phyloP scores from a whole-genome alignment of 768 basidiomycete genomes.

The Tylopilus rubrobrunneus region DNA sequence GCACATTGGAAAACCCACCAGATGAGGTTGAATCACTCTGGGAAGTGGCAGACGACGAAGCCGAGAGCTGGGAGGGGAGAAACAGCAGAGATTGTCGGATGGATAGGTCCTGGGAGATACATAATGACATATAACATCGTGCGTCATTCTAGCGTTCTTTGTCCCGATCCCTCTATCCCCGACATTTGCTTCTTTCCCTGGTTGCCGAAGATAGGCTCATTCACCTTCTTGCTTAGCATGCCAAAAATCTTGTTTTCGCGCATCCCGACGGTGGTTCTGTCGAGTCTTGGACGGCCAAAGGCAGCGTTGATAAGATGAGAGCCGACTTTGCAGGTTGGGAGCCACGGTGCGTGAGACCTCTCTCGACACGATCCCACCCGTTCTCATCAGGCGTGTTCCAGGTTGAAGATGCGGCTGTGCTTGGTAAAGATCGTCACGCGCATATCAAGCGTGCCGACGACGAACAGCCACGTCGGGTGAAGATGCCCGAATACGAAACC shows the following conservation, averaged over 20 bases:
- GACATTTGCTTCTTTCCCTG: not conserved
- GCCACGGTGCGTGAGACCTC: constrained; percentile 34
- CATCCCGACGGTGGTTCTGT: constrained; percentile 38
- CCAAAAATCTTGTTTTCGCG: constrained; percentile 40
- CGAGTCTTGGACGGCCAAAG: constrained; percentile 45
- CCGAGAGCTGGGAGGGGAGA: too few relatives aligned
- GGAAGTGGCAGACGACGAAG: too few relatives aligned
- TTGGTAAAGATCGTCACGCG: too few relatives aligned
- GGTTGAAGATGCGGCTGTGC: too few relatives aligned
- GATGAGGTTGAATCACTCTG: too few relatives aligned
- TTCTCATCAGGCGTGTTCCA: too few relatives aligned
- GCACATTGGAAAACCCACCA: too few relatives aligned
- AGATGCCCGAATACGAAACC: too few relatives aligned
- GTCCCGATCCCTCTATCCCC: not conserved
- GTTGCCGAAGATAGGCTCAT: not conserved
- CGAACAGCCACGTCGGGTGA: too few relatives aligned
- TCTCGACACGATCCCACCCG: not conserved
- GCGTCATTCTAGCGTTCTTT: constrained; percentile 12
- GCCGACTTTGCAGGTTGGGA: constrained; percentile 47
- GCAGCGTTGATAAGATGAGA: constrained; percentile 43
- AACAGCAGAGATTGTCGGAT: constrained; percentile 55
- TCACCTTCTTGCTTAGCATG: constrained; percentile 21
- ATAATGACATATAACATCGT: constrained; percentile 47
- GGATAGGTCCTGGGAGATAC: constrained; percentile 54
- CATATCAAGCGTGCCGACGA: too few relatives aligned